phyloP scores from a whole-genome alignment of 805 yeast genomes.

The Starmerella ratchasimensis region DNA sequence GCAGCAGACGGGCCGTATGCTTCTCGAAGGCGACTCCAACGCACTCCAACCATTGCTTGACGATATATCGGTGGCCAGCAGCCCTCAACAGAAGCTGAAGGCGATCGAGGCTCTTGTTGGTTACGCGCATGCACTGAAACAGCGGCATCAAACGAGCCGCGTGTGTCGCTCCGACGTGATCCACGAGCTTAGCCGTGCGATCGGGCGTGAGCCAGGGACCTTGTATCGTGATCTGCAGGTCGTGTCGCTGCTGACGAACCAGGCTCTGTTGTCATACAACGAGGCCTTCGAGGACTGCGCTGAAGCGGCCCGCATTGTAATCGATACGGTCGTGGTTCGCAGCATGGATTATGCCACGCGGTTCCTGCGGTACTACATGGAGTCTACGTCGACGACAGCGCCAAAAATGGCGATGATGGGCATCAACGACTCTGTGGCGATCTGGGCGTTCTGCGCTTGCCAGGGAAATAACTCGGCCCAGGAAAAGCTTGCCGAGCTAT shows the following conservation, averaged over 20 bases:
- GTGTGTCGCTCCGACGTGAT: slow-evolving; percentile 24
- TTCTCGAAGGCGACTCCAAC: slow-evolving; percentile 20
- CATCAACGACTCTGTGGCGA: slow-evolving; percentile 20
- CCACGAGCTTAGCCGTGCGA: slow-evolving; percentile 23
- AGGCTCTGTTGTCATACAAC: slow-evolving; percentile 22
- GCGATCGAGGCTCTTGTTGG: slow-evolving; percentile 12
- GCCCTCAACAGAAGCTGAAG: slow-evolving; percentile 16
- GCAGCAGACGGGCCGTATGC: slow-evolving; percentile 22
- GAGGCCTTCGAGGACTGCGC: slow-evolving; percentile 29
- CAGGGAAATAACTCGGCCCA: slow-evolving; percentile 21
- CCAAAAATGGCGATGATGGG: slow-evolving; percentile 20
- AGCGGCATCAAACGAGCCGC: background rate
- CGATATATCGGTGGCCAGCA: slow-evolving; percentile 12
- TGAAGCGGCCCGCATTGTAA: slow-evolving; percentile 23
- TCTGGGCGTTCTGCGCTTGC: slow-evolving; percentile 22
- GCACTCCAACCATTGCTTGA: slow-evolving; percentile 17
- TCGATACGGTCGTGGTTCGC: slow-evolving; percentile 18
- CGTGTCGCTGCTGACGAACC: slow-evolving; percentile 25
- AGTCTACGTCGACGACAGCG: slow-evolving; percentile 15
- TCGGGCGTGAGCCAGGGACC: slow-evolving; percentile 24
- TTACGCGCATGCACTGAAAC: slow-evolving; percentile 8
- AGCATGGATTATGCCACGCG: slow-evolving; percentile 22
- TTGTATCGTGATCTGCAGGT: slow-evolving; percentile 27
- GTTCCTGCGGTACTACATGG: slow-evolving; percentile 19
- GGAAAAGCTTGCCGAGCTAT: slow-evolving; percentile 19